Base-by-base conservation (phyloP, 1,139 yeast genomes). In the Magnusiomyces suaveolens region DNA sequence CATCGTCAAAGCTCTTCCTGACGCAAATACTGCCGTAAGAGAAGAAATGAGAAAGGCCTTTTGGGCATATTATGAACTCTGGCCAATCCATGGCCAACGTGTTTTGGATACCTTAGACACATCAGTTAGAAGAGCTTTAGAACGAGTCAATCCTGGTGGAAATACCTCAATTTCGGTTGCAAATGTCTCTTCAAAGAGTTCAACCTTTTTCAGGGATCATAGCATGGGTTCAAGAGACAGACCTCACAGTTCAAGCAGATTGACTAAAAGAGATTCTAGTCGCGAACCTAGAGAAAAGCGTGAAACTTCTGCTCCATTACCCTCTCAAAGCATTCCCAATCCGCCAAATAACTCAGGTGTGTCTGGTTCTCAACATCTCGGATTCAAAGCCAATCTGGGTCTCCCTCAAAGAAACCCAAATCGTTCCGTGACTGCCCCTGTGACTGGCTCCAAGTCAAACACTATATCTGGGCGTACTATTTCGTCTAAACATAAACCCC, bases 1-100 rank as follows among this genome's bases (percentile, higher is more conserved):
- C 59, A 66, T 89, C 1, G 61, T 71, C 3, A 83, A 79, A 62
- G 82, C 94, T 38, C 72, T 92, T 1, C 70, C 80, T 0, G 97
- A 92, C 68, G 87, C 96, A 0, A 85, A 86, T 57, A 89, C 94
- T 0, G 73, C 77, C 0, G 97, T 87, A 0, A 76, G 97, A 58
- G 95, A 82, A 62, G 74, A 81, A 0, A 87, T 86, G 71, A 78
- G 96, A 64, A 73, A 74, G 10, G 76, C 89, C 0, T 90, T 79
- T 64, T 89, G 96, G 96, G 74, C 79, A 21, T 78, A 80, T 58
- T 75, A 77, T 60, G 74, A 74, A 46, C 61, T 72, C 1, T 80
- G 77, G 70, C 79, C 83, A 0, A 64, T 64, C 12, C 60, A 60
- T 0, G 72, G 72, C 4, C 76, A 68, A n/a, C 58, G 59, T 14